Evolutionary conservation across 768 basidiomycete species (phyloP).

Genomic region (Mycena polygramma): DNA sequence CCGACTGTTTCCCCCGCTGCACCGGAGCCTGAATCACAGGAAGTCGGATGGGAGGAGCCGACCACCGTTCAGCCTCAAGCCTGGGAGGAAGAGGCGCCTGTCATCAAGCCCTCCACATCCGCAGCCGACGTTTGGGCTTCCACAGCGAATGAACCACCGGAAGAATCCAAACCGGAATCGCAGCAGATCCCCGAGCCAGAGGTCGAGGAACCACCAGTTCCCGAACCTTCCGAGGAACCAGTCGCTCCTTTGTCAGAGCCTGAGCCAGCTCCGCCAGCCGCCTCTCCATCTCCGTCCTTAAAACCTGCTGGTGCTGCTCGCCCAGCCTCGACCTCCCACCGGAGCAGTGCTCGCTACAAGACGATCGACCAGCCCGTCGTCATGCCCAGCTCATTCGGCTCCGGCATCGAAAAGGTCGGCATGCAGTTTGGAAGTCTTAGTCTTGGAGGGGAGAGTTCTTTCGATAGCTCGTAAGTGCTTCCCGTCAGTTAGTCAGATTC

Average conservation of each 20-base stretch:
- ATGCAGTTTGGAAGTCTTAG: slow-evolving; percentile 93
- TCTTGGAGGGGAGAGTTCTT: slow-evolving; percentile 75
- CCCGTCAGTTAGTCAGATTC: slow-evolving; percentile 31
- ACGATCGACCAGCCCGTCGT: slow-evolving; percentile 84
- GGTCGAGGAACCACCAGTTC: slow-evolving; percentile 48
- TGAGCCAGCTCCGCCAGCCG: slow-evolving; percentile 50
- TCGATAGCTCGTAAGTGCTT: slow-evolving; percentile 66
- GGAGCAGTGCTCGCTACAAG: slow-evolving; percentile 76
- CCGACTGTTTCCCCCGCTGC: slow-evolving; percentile 48
- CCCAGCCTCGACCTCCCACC: slow-evolving; percentile 65
- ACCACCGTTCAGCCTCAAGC: slow-evolving; percentile 75
- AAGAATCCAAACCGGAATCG: slow-evolving; percentile 36
- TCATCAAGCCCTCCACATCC: slow-evolving; percentile 44
- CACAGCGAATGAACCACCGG: slow-evolving; percentile 39
- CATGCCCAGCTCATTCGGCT: slow-evolving; percentile 78
- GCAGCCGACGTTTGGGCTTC: slow-evolving; percentile 41
- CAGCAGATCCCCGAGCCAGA: slow-evolving; percentile 46
- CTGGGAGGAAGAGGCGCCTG: slow-evolving; percentile 79
- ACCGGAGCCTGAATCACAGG: slow-evolving; percentile 49
- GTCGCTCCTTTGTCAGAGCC: slow-evolving; percentile 51
- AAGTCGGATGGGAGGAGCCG: slow-evolving; percentile 77
- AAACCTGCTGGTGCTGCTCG: slow-evolving; percentile 66
- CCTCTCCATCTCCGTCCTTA: slow-evolving; percentile 58
- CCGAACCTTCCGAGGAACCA: slow-evolving; percentile 46
- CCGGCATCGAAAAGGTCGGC: slow-evolving; percentile 80